A percentile compares a stretch with the other conserved stretches of the same genome.
These are phyloP conservation scores for Saccharomyces hybrid DNA, from an alignment of 1,139 yeast species.

Conservation along the genomic window DNA sequence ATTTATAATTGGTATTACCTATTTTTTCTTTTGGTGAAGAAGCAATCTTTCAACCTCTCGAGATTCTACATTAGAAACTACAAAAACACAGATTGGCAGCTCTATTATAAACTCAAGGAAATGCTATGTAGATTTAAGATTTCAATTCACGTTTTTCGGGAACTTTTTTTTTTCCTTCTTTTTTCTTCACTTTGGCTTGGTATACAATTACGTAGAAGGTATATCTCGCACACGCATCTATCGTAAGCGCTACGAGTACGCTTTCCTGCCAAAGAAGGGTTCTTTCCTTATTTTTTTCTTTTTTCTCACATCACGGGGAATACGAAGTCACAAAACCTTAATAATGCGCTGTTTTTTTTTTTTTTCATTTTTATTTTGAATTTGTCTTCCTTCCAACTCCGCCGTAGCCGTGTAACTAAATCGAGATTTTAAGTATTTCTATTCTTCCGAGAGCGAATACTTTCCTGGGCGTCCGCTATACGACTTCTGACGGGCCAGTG, in stretches of 20 bases:
- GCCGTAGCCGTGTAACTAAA: not conserved
- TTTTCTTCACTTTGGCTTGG: not conserved
- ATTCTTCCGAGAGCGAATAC: not conserved
- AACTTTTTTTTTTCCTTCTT: not conserved
- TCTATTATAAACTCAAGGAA: not conserved
- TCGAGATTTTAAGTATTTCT: not conserved
- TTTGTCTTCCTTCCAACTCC: not conserved
- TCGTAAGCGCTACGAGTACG: not conserved
- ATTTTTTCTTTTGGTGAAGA: not conserved
- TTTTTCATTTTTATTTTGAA: not conserved
- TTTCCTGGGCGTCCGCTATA: not conserved
- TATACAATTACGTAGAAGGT: not conserved
- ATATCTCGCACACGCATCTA: constrained; percentile 1
- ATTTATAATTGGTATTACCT: not conserved
- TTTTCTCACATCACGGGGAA: not conserved
- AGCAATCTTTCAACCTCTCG: not conserved
- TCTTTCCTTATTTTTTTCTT: not conserved
- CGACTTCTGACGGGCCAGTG: not conserved
- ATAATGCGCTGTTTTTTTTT: not conserved
- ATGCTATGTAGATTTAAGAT: not conserved
- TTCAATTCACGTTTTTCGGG: not conserved
- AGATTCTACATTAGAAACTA: not conserved
- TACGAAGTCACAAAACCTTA: not conserved
- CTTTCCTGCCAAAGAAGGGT: not conserved
- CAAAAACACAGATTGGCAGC: not conserved